phyloP scores from a whole-genome alignment of 257 asterid genomes.

The Echites panduratus region DNA sequence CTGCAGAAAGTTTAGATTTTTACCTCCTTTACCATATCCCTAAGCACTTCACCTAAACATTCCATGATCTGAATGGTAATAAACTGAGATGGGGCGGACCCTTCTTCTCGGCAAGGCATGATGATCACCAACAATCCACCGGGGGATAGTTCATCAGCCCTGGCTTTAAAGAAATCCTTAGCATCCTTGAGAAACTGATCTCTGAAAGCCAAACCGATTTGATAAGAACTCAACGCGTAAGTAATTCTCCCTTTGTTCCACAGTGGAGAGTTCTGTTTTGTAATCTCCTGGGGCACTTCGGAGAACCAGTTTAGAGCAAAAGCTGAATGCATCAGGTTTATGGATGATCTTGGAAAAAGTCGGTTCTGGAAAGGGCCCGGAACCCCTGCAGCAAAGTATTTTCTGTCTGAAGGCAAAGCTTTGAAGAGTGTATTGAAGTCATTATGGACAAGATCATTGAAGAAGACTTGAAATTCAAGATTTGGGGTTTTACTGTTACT shows the following conservation, averaged over 20 bases:
- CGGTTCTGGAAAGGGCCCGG: no score
- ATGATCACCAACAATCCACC: background rate
- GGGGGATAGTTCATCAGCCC: background rate
- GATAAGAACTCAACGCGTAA: conserved; percentile 26
- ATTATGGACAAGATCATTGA: conserved; percentile 33
- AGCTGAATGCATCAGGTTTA: conserved; percentile 40
- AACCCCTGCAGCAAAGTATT: conserved; percentile 39
- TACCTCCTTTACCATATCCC: conserved; percentile 2
- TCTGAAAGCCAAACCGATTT: conserved; percentile 33
- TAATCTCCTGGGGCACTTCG: conserved; percentile 32
- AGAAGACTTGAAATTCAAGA: conserved; percentile 45
- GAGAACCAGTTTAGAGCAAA: conserved; percentile 48
- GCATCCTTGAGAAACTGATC: conserved; percentile 31
- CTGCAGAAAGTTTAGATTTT: background rate
- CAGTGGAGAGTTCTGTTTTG: conserved; percentile 21
- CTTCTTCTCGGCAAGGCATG: background rate
- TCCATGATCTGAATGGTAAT: background rate
- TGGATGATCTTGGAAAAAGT: conserved; percentile 34
- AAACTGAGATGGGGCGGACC: background rate
- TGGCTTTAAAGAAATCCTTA: conserved; percentile 21
- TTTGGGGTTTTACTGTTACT: background rate
- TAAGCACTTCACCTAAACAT: background rate
- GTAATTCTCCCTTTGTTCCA: conserved; percentile 39
- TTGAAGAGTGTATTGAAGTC: conserved; percentile 48
- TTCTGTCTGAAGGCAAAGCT: conserved; percentile 33